Evolutionary conservation across 2,329 filamentous ascomycete genomes (phyloP).

Genomic region (Karstenula rhodostoma): DNA sequence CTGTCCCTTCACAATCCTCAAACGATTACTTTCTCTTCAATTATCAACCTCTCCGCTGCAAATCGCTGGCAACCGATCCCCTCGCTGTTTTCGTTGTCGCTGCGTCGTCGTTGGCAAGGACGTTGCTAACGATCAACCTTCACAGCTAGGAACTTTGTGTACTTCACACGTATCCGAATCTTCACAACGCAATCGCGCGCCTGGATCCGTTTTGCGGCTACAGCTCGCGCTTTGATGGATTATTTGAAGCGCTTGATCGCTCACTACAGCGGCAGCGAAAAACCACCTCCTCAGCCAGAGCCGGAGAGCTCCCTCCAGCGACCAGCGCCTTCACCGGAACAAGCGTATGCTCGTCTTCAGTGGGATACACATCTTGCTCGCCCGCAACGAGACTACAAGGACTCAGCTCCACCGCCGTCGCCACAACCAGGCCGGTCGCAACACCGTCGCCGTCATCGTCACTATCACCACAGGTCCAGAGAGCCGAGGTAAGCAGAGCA

Average conservation of each 20-base stretch:
- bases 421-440: not conserved
- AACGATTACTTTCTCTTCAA: not conserved
- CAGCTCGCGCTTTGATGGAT: not conserved
- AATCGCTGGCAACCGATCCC: not conserved
- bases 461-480: constrained; percentile 1
- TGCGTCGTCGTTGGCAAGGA: not conserved
- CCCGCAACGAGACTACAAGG: not conserved
- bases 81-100: not conserved
- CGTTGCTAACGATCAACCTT: not conserved
- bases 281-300: not conserved
- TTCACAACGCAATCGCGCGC: not conserved
- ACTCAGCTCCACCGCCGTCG: not conserved
- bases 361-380: not conserved
- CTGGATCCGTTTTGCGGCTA: not conserved
- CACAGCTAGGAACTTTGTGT: not conserved
- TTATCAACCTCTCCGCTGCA: too few species aligned
- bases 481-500: not conserved
- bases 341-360: not conserved
- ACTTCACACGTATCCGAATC: not conserved
- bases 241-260: constrained; percentile 7
- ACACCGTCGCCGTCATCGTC: not conserved
- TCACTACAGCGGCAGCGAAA: not conserved
- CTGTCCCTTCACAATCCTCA: not conserved
- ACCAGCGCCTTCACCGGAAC: not conserved
- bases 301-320: not conserved